These are phyloP conservation scores for Hypoxylon trugodes DNA, from an alignment of 495 filamentous ascomycete species.

Conservation along the genomic window DNA sequence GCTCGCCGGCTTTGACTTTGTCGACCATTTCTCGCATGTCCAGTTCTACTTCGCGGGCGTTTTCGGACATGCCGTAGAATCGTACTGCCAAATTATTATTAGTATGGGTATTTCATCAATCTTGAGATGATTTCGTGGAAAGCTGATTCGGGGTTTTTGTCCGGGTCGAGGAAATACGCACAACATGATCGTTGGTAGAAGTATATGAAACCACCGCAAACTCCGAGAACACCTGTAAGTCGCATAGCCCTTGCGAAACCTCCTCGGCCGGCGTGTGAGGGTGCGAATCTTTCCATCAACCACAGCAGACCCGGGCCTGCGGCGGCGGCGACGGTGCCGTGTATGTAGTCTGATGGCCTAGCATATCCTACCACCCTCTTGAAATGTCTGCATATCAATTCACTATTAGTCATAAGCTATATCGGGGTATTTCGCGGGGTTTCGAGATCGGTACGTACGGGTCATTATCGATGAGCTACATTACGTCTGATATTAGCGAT, in stretches of 20 bases:
- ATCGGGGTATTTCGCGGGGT: not conserved
- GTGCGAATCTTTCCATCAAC: conserved; percentile 80
- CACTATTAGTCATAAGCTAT: not conserved
- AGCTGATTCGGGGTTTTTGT: not conserved
- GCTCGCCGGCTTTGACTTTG: conserved; percentile 88
- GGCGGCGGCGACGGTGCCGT: conserved; percentile 70
- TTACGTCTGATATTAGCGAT: conserved; percentile 18
- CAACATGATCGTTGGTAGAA: conserved; percentile 76
- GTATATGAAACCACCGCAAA: conserved; percentile 77
- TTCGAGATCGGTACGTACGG: conserved; percentile 70
- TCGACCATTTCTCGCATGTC: conserved; percentile 98
- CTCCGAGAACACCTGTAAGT: conserved; percentile 72
- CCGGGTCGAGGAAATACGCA: conserved; percentile 48
- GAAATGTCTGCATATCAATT: conserved; percentile 72
- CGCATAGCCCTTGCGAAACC: conserved; percentile 86
- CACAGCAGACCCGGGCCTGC: conserved; percentile 76
- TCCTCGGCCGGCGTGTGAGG: conserved; percentile 80
- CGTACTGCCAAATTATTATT: conserved; percentile 61
- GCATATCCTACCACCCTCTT: conserved; percentile 88
- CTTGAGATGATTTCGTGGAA: not conserved
- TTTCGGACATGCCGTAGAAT: conserved; percentile 95
- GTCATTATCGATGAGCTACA: conserved; percentile 95
- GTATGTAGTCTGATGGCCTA: conserved; percentile 79
- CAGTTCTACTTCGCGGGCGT: conserved; percentile 88
- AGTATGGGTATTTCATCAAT: not conserved